Conservation (phyloP, 257 asterid genomes). For the Scutellaria barbata region DNA sequence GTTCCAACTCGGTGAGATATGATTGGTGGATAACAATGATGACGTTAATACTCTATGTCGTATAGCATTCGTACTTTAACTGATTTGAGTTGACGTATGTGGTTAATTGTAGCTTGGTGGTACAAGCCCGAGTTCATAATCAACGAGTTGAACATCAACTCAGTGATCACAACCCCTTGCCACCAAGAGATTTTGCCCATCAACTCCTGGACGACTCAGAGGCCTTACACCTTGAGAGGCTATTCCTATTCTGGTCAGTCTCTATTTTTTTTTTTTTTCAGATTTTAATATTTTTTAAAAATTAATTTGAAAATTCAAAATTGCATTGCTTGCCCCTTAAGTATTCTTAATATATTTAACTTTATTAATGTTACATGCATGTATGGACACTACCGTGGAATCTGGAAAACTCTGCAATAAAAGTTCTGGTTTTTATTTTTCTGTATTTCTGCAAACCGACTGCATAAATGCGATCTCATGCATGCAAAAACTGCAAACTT, state of each 20-base stretch:
- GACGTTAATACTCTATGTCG: too few relatives aligned
- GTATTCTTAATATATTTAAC: neutral
- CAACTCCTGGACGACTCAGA: slow-evolving; percentile 83
- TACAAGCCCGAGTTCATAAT: slow-evolving; percentile 84
- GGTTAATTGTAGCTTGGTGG: slow-evolving; percentile 81
- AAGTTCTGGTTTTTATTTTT: neutral
- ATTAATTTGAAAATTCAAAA: neutral
- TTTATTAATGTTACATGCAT: too few relatives aligned
- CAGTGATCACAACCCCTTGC: slow-evolving; percentile 90
- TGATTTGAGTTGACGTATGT: neutral
- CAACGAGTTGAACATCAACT: slow-evolving; percentile 90
- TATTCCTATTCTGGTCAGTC: slow-evolving; percentile 84
- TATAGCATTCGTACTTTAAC: too few relatives aligned
- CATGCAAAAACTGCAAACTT: slow-evolving; percentile 1
- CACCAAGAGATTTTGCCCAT: slow-evolving; percentile 90
- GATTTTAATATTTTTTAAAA: too few relatives aligned
- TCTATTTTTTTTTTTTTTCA: neutral
- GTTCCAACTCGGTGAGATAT: neutral
- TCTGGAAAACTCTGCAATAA: slow-evolving; percentile 27
- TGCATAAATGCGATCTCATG: slow-evolving; percentile 17
- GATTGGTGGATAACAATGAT: neutral
- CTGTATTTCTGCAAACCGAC: slow-evolving; percentile 26
- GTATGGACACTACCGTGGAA: too few relatives aligned
- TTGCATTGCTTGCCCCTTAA: neutral
- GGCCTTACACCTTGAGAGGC: slow-evolving; percentile 85